A percentile compares a stretch with the other conserved stretches of the same genome.
Evolutionary conservation across 1,284 basidiomycete genomes (phyloP).

Genomic region (Malassezia equina): DNA sequence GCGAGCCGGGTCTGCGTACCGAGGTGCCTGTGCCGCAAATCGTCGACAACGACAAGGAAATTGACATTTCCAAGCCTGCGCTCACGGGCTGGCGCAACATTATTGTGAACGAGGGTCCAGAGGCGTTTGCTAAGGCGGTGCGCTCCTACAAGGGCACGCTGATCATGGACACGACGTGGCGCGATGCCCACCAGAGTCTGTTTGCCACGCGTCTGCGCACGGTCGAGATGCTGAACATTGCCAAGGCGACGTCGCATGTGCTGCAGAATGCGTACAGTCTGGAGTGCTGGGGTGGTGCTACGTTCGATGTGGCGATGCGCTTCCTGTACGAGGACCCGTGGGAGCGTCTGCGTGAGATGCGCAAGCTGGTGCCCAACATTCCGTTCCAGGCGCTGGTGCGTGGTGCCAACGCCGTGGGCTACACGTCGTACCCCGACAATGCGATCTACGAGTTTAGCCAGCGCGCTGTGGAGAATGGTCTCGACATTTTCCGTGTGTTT

Average conservation of each 20-base stretch:
- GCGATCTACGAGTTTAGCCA: slow-evolving; percentile 77
- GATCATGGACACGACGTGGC: slow-evolving; percentile 75
- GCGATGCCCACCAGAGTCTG: slow-evolving; percentile 96
- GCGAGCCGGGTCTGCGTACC: slow-evolving; percentile 85
- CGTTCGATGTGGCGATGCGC: slow-evolving; percentile 98
- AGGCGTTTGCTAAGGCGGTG: slow-evolving; percentile 96
- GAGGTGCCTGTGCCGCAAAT: slow-evolving; percentile 79
- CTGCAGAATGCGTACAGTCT: slow-evolving; percentile 90
- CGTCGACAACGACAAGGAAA: slow-evolving; percentile 58
- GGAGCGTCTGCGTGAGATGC: slow-evolving; percentile 87
- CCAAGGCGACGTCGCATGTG: slow-evolving; percentile 80
- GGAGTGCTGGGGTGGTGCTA: slow-evolving; percentile 99
- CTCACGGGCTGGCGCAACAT: slow-evolving; percentile 93
- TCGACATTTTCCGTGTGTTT: slow-evolving; percentile 99
- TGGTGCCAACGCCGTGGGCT: slow-evolving; percentile 97
- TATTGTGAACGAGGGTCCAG: slow-evolving; percentile 93
- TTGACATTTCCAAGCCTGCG: slow-evolving; percentile 76
- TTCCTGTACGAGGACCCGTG: slow-evolving; percentile 99
- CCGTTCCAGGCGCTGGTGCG: slow-evolving; percentile 96
- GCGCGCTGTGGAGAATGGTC: slow-evolving; percentile 91
- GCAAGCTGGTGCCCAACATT: slow-evolving; percentile 95
- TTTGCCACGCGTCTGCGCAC: slow-evolving; percentile 93
- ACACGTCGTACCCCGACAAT: slow-evolving; percentile 98
- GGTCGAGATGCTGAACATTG: slow-evolving; percentile 95
- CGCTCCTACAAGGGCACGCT: slow-evolving; percentile 82